Base-by-base conservation (phyloP, 2,329 filamentous ascomycete species). In the Fusarium xylarioides region DNA sequence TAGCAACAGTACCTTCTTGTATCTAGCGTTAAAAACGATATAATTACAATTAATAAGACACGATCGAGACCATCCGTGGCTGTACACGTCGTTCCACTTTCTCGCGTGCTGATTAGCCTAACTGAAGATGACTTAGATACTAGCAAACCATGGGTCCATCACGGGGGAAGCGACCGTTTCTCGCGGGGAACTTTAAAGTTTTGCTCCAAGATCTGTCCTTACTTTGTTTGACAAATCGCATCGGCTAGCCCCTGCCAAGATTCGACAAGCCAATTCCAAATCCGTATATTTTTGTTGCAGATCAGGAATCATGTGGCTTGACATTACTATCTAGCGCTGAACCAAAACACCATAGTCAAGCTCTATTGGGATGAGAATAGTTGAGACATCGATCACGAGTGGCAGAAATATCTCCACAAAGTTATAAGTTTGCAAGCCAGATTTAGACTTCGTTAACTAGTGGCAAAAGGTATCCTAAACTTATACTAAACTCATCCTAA, bases 391-490 rank as follows among this genome's bases (percentile, higher is more conserved):
- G 6, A 28, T 37, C 50, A 35, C 19, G 23, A 18, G 34, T 53
- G 23, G 5, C 14, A 53, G 50, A 38, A 38, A 28, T 28, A 38
- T 16, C 34, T 38, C 7, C 0, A 28, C 10, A 28, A 7, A 10
- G 19, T 53, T 28, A 28, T 34, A 2, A 53, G 37, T 2, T 9
- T 9, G 5, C 7, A 38, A 16, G 23, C 23, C 34, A 38, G 14
- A 2, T 35, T 38, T 5, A 32, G 2, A 50, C 15, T 26, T 35
- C 0, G 7, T 1, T 7, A 5, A 5, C 23, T 37, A 16, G 2
- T 16, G 11, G 14, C 5, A 23, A 42, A 16, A 21, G 0, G 0
- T 11, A 7, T 16, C 21, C 40, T n/a, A 15, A 42, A 7, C 40
- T n/a, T 16, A n/a, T 16, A 14, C 40, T n/a, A 15, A 42, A 11